Evolutionary conservation across 2,329 filamentous ascomycete genomes (phyloP), one percentile per base, ranked within the genome.

Genomic region (Stemphylium lycopersici): DNA sequence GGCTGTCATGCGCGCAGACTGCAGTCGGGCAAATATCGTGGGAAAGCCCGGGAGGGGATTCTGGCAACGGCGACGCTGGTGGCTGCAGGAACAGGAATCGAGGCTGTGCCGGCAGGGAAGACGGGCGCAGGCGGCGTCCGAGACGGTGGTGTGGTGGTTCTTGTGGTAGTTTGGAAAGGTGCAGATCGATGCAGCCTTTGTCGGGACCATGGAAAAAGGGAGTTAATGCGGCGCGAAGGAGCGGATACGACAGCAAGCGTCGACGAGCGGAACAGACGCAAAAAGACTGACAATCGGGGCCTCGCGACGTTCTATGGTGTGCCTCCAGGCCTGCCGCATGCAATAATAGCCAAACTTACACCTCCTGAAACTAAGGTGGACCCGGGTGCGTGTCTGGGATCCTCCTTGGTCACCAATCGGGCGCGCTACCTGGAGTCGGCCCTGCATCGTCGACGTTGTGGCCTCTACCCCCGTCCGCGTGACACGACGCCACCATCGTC

Each of bases 1-100:
- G 58, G 60, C 62, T 63, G 68, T 68, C 69, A 73, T 73, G 64
- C 71, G 70, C 54, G 58, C 59, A 55, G 61, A 59, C 59, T 55
- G 64, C 55, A 54, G 62, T 62, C 59, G 59, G 66, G 70, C 62
- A 64, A 59, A 62, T 69, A 26, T 32, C 33, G 42, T 31, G 48
- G 39, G 13, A 59, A 60, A 57, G 55, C 59, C 56, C 48, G 55
- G 53, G 61, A 54, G 24, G 22, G 18, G 20, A 18, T 41, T 24
- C 31, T 31, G 50, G 43, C 24, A 26, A n/a, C 16, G 40, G 43
- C 40, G 29, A 37, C 48, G 49, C 13, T 39, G 43, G 33, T 18
- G 50, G 32, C 24, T 24, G 24, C 26, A 34, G 39, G 11, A 39
- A 31, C 32, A 36, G 48, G 29, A 54, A 50, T 44, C 33, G 58